phyloP scores from a whole-genome alignment of 2,329 filamentous ascomycete species.

The Magnaporthiopsis poae region DNA sequence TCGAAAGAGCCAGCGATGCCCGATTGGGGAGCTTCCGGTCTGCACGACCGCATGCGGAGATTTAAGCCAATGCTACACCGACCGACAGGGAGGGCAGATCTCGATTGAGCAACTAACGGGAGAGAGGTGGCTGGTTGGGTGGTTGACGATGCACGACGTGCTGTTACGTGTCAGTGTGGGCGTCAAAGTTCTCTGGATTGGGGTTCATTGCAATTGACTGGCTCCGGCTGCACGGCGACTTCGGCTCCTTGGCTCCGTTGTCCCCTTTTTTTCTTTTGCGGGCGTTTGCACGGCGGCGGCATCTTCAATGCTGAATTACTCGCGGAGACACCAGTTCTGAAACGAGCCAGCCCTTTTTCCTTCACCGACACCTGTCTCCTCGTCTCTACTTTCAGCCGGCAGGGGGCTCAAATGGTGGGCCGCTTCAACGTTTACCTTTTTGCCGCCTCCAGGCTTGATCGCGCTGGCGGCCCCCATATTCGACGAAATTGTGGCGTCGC shows the following conservation, averaged over 20 bases:
- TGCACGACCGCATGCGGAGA: background rate
- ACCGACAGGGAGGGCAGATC: background rate
- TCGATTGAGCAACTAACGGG: background rate
- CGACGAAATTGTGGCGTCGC: background rate
- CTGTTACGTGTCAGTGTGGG: background rate
- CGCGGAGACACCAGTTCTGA: background rate
- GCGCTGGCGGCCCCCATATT: background rate
- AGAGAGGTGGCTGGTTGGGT: background rate
- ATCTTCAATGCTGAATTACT: background rate
- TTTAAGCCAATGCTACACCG: background rate
- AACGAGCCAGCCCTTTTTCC: background rate
- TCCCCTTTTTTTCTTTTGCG: background rate
- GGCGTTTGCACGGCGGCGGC: too few relatives aligned
- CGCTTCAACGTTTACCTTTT: background rate
- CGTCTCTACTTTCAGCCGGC: background rate
- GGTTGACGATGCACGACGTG: background rate
- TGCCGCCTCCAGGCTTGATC: background rate
- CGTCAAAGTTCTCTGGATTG: background rate
- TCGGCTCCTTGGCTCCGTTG: too few relatives aligned
- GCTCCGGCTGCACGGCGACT: too few relatives aligned
- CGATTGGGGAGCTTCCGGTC: background rate
- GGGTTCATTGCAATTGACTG: too few relatives aligned
- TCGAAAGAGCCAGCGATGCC: background rate
- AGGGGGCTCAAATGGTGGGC: background rate
- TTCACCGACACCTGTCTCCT: background rate